phyloP scores from a whole-genome alignment of 2,329 filamentous ascomycete species.

The Teratosphaeria zuluensis region DNA sequence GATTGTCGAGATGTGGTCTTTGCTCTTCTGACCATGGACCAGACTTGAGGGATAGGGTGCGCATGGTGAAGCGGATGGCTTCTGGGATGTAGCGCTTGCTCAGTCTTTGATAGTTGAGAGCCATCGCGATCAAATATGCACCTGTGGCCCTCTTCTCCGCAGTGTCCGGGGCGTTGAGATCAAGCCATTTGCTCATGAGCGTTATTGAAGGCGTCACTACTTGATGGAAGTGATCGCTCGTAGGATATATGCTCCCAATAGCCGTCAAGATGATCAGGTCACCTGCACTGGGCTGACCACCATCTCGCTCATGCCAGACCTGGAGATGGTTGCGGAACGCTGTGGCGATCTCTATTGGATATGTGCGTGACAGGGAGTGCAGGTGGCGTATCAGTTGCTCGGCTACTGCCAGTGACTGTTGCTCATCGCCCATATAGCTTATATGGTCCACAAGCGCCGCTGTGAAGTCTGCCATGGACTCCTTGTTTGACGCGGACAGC shows the following conservation, averaged over 20 bases:
- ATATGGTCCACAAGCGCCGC: constrained; percentile 57
- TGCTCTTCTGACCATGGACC: constrained; percentile 17
- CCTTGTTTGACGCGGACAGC: constrained; percentile 74
- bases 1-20: constrained; percentile 51
- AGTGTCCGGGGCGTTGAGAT: constrained; percentile 52
- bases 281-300: constrained; percentile 48
- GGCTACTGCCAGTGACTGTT: constrained; percentile 51
- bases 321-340: constrained; percentile 68
- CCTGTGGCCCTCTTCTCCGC: constrained; percentile 61
- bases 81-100: constrained; percentile 87
- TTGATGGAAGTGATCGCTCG: constrained; percentile 94
- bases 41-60: not conserved
- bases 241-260: constrained; percentile 77
- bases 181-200: constrained; percentile 73
- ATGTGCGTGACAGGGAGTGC: constrained; percentile 83
- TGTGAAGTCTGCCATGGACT: constrained; percentile 63
- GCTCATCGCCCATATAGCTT: constrained; percentile 45
- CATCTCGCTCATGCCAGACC: constrained; percentile 37
- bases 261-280: constrained; percentile 79
- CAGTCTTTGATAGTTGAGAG: constrained; percentile 70
- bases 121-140: constrained; percentile 67
- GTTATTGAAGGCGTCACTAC: constrained; percentile 86
- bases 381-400: constrained; percentile 81
- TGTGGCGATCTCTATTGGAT: constrained; percentile 65
- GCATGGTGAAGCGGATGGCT: constrained; percentile 68